Evolutionary conservation across 2,329 filamentous ascomycete genomes (phyloP).

Genomic region (Myriangium duriaei): DNA sequence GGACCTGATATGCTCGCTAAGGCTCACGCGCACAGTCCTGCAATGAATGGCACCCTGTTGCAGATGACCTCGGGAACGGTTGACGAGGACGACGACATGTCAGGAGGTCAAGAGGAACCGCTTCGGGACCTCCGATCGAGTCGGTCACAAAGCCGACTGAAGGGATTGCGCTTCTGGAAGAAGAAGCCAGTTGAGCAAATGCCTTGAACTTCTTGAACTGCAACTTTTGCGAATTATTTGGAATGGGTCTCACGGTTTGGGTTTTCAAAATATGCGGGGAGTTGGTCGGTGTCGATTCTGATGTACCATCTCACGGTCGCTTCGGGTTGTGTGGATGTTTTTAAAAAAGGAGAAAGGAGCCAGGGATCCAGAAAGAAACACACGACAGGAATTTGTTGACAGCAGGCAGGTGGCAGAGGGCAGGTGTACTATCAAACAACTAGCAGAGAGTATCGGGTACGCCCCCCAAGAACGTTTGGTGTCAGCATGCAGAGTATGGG

Average conservation of each 20-base stretch:
- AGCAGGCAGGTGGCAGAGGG: too few relatives aligned
- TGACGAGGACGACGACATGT: slow-evolving; percentile 1
- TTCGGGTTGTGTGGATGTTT: too few relatives aligned
- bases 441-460: neutral
- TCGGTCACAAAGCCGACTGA: slow-evolving; percentile 23
- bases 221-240: neutral
- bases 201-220: neutral
- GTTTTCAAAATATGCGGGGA: neutral
- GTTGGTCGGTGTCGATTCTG: neutral
- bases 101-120: neutral
- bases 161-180: slow-evolving; percentile 26
- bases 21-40: slow-evolving; percentile 2
- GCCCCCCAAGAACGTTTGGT: neutral
- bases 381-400: neutral
- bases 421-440: neutral
- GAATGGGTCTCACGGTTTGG: too few relatives aligned
- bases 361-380: neutral
- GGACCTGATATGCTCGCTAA: slow-evolving; percentile 10
- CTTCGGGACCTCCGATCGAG: slow-evolving; percentile 15
- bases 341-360: neutral
- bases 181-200: slow-evolving; percentile 13
- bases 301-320: too few relatives aligned
- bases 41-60: slow-evolving; percentile 4
- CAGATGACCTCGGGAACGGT: slow-evolving; percentile 3
- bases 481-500: neutral